A percentile compares a stretch with the other conserved stretches of the same genome.
phyloP scores from a whole-genome alignment of 2,329 filamentous ascomycete species.

The Hypoxylon sp. region DNA sequence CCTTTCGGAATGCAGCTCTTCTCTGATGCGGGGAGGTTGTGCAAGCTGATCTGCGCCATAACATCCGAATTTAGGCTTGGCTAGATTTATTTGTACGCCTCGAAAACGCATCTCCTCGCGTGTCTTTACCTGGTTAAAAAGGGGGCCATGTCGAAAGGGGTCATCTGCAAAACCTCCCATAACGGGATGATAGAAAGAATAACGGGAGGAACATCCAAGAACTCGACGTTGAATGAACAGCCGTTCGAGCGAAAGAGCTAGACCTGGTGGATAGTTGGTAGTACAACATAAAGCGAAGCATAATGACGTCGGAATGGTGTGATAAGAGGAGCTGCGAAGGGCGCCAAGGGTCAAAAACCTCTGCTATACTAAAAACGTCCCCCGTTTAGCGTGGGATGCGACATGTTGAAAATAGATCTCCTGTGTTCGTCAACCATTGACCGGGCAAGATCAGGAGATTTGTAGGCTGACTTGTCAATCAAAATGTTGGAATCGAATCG shows the following conservation, averaged over 20 bases:
- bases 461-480: slow-evolving; percentile 22
- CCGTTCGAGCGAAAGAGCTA: slow-evolving; percentile 25
- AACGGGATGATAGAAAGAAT: neutral
- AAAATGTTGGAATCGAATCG: slow-evolving; percentile 20
- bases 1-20: slow-evolving; percentile 29
- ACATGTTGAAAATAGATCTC: slow-evolving; percentile 27
- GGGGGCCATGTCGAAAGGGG: slow-evolving; percentile 14
- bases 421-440: slow-evolving; percentile 13
- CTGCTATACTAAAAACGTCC: slow-evolving; percentile 18
- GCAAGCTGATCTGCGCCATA: slow-evolving; percentile 38
- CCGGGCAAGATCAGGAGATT: slow-evolving; percentile 32
- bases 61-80: slow-evolving; percentile 30
- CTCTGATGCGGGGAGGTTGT: slow-evolving; percentile 38
- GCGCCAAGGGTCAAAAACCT: slow-evolving; percentile 32
- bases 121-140: slow-evolving; percentile 6
- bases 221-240: slow-evolving; percentile 10
- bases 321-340: slow-evolving; percentile 40
- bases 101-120: slow-evolving; percentile 13
- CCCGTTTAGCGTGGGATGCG: slow-evolving; percentile 29
- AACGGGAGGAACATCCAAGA: neutral
- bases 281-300: slow-evolving; percentile 39
- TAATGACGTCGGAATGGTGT: slow-evolving; percentile 49
- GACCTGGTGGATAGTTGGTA: slow-evolving; percentile 36
- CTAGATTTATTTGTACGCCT: slow-evolving; percentile 28
- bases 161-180: slow-evolving; percentile 16